Base-by-base conservation (phyloP, 805 yeast species). In the Saturnispora bothae region DNA sequence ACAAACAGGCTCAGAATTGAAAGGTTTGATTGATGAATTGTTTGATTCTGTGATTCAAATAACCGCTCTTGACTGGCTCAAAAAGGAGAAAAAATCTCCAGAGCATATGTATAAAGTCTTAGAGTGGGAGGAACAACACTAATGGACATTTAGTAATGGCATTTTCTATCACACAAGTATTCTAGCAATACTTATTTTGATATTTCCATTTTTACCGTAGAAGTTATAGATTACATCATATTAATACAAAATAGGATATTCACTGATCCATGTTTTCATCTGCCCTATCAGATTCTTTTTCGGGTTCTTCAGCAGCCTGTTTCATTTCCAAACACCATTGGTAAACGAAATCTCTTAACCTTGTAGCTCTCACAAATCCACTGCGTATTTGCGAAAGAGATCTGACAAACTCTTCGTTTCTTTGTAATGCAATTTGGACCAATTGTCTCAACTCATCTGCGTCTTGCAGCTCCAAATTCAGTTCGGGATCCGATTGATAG, bases 301-400 rank as follows among this genome's bases (percentile, higher is more conserved):
- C 19, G 12, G 17, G 15, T 31, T 52, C 53, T 17, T 72, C 72
- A 10, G 78, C 94, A 44, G 12, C 28, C 12, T 26, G 15, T 26
- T 79, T 68, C 72, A 83, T 81, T 53, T 88, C 96, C 49, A 72
- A 72, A 40, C 92, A 83, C 97, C 97, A 89, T 47, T 73, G 71
- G 45, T 67, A 70, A 33, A 92, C 70, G 46, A 76, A 73, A 32
- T 71, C 71, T 48, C 83, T 78, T 47, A 82, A 68, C 43, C 89
- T 64, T 48, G 82, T 83, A 0, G 95, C 89, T 49, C 83, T 71
- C 26, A 82, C 75, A 20, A 89, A 62, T 1, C 86, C 94, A 49
- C 69, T 69, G 48, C 96, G 69, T 27, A 92, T 69, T 26, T 67
- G 72, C n/a, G 74, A 65, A 50, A 92, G 63, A 43, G 86, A 82